Conservation (phyloP, 345 rosid species). For the Sapria himalayana region DNA sequence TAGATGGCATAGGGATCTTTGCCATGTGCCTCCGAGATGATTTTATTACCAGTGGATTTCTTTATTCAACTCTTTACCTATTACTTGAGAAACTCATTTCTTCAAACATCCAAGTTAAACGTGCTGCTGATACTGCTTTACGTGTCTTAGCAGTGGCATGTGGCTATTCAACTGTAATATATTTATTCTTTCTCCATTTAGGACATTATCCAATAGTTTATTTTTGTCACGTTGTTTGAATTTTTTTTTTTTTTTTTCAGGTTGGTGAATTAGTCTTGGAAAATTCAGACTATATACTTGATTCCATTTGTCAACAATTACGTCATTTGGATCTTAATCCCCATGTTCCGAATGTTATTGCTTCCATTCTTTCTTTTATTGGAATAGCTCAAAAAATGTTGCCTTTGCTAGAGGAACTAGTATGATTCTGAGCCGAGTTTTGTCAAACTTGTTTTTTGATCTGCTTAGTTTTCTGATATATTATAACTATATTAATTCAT, state of each 20-base stretch:
- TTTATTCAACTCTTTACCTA: conserved; percentile 70
- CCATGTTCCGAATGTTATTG: conserved; percentile 78
- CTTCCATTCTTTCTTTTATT: conserved; percentile 82
- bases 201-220: conserved; percentile 1
- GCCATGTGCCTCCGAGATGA: conserved; percentile 52
- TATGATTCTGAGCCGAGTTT: conserved; percentile 11
- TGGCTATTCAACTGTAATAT: conserved; percentile 32
- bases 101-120: conserved; percentile 50
- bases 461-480: background rate
- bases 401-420: conserved; percentile 88
- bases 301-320: conserved; percentile 73
- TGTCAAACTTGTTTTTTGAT: background rate
- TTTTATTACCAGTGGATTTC: conserved; percentile 70
- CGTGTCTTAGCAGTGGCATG: conserved; percentile 38
- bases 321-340: conserved; percentile 84
- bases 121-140: conserved; percentile 59
- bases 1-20: conserved; percentile 72
- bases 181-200: conserved; percentile 5
- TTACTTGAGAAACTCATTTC: conserved; percentile 66
- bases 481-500: too few species aligned
- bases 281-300: conserved; percentile 80
- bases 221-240: conserved; percentile 4
- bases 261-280: conserved; percentile 74
- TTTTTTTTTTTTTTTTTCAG: conserved; percentile 22
- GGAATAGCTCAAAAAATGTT: conserved; percentile 63